Evolutionary conservation across 2,329 filamentous ascomycete species (phyloP).

Genomic region (Ophiocordyceps camponoti-saundersi): DNA sequence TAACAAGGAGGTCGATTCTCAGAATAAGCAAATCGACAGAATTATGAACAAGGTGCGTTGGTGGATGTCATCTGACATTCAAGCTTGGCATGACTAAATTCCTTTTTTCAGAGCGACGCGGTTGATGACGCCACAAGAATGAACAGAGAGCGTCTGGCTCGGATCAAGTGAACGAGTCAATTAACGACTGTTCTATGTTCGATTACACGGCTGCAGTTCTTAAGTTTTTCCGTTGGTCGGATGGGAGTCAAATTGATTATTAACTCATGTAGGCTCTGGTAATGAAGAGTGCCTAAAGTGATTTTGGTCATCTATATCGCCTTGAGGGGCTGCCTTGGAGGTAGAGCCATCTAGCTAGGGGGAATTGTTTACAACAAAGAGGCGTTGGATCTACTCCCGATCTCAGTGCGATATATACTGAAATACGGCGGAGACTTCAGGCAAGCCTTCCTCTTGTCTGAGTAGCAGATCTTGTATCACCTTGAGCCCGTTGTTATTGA

Average conservation of each 20-base stretch:
- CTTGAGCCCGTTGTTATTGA: slow-evolving; percentile 62
- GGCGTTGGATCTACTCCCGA: too few relatives aligned
- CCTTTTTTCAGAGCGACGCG: slow-evolving; percentile 50
- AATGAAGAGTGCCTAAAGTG: too few relatives aligned
- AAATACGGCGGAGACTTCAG: slow-evolving; percentile 83
- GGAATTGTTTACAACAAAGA: too few relatives aligned
- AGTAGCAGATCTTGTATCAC: slow-evolving; percentile 83
- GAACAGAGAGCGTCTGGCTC: slow-evolving; percentile 56
- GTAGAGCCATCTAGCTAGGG: too few relatives aligned
- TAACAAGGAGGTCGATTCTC: slow-evolving; percentile 55
- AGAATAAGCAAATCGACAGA: slow-evolving; percentile 59
- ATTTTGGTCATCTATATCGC: too few relatives aligned
- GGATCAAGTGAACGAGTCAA: slow-evolving; percentile 25
- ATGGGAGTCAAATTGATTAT: too few relatives aligned
- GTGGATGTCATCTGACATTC: neutral
- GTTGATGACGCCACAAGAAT: slow-evolving; percentile 69
- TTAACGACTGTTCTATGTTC: too few relatives aligned
- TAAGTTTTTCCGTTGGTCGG: neutral
- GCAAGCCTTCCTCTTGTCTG: slow-evolving; percentile 64
- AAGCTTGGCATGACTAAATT: slow-evolving; percentile 10
- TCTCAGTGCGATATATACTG: slow-evolving; percentile 92
- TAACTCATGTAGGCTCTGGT: too few relatives aligned
- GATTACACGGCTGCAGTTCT: too few relatives aligned
- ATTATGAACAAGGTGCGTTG: slow-evolving; percentile 57
- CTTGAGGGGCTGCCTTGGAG: too few relatives aligned